Base-by-base conservation (phyloP, 1,284 basidiomycete genomes). In the Trichosporon sp. region DNA sequence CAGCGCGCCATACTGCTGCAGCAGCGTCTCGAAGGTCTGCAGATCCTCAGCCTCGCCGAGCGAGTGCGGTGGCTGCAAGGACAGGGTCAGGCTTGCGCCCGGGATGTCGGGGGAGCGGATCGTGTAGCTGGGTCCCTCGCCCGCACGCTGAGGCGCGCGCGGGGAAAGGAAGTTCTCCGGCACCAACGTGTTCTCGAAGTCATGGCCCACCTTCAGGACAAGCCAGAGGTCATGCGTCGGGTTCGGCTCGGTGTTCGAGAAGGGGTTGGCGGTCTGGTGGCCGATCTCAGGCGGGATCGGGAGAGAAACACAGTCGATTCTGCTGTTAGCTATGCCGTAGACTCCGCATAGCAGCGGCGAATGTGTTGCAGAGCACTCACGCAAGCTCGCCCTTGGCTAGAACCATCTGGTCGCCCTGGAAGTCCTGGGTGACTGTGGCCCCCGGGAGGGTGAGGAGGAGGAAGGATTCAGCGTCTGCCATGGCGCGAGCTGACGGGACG, bases 21-120 rank as follows among this genome's bases (percentile, higher is more conserved):
- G 78, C 63, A 93, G 86, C 26, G 88, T 86, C 77, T 92, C 91
- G 71, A 93, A 89, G 0, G 89, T 89, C 69, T 91, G 89, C 46
- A 91, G 74, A 76, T 91, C 90, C 73, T 91, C 89, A 51, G 85
- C 66, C 16, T 87, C 83, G 16, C 65, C 35, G 1, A 46, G 7
- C 56, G 40, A 63, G 21, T 65, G 68, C 2, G 73, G 73, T 14
- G 70, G 43, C 4, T 85, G 86, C 16, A 88, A 74, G 4, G 81
- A 76, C 56, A 91, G 76, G 2, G 84, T 83, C 10, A 89, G 78
- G 8, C 73, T 74, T 0, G 79, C 79, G 12, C 79, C 73, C 1
- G 77, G 76, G 1, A 81, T 70, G 70, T 80, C 76, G 2, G 77
- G 75, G 7, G 63, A 40, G 54, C 51, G 56, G 67, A 74, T 56